Evolutionary conservation across 2,329 filamentous ascomycete species (phyloP), one percentile per base, ranked within the genome.

Genomic region (Hypoxylon rubiginosum): DNA sequence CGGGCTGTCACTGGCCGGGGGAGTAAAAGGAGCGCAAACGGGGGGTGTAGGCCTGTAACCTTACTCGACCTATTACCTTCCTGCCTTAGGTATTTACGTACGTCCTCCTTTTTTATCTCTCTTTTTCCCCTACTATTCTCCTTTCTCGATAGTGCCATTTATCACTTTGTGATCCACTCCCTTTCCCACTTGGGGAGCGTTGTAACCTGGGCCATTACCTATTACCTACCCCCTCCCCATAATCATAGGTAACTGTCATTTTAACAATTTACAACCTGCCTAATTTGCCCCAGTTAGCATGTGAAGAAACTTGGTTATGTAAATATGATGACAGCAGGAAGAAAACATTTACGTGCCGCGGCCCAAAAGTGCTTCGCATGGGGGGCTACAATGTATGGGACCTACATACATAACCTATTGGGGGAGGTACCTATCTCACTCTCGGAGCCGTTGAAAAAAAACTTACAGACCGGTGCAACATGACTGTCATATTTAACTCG

Each of bases 11-110:
- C 60, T 57, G 60, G 66, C 21, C 24, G 39, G 46, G 34, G 32
- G 17, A 50, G 51, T 34, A 45, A 15, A 50, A 60, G 62, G 19
- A 57, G 54, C 48, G 53, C 54, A 64, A 66, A 66, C 55, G 63
- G 59, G 50, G 32, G 28, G 43, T 39, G 5, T 30, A 30, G 30
- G 30, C 17, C 9, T 19, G 34, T 13, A 8, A 28, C 46, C 10
- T 17, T 30, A 36, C 13, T n/a, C 21, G 6, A 30, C 28, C 48
- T 45, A 10, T 9, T 45, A 45, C 41, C 17, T 39, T 49, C 58
- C 51, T 45, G 34, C 26, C 24, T 9, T 30, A 5, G 6, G 28
- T 30, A 50, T 54, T 49, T 55, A 45, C 54, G 36, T 54, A 32
- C 48, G 48, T 51, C 48, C 28, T n/a, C 8, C 4, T 32, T 13